Evolutionary conservation across 1,284 basidiomycete genomes (phyloP).

Genomic region (Ustilago xerochloae): DNA sequence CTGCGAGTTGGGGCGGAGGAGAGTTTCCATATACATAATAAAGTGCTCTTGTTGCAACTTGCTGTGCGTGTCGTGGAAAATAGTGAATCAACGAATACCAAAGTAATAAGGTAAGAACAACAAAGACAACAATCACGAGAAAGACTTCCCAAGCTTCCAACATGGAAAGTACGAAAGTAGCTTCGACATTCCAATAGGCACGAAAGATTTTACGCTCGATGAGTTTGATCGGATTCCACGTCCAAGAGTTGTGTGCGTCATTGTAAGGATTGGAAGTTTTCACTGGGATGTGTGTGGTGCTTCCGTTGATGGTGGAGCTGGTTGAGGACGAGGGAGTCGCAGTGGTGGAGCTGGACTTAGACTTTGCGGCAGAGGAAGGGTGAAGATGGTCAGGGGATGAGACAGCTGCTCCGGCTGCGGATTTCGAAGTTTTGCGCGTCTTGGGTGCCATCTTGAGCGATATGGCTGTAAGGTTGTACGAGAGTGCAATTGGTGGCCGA

Average conservation of each 20-base stretch:
- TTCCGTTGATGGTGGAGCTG: constrained; percentile 11
- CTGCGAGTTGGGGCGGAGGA: constrained; percentile 27
- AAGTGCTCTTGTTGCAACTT: constrained; percentile 27
- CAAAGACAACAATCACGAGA: constrained; percentile 38
- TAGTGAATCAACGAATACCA: constrained; percentile 44
- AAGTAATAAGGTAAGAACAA: constrained; percentile 22
- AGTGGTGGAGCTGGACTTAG: constrained; percentile 6
- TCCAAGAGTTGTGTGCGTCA: constrained; percentile 12
- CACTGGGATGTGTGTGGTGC: constrained; percentile 14
- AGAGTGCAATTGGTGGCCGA: background rate
- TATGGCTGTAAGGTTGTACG: background rate
- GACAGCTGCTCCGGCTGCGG: background rate
- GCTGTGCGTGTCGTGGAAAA: constrained; percentile 35
- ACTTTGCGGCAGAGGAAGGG: constrained; percentile 18
- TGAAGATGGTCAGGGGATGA: constrained; percentile 16
- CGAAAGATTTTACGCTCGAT: constrained; percentile 47
- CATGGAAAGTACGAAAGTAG: constrained; percentile 45
- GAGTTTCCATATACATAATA: constrained; percentile 51
- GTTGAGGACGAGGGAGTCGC: constrained; percentile 11
- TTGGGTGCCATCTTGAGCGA: constrained; percentile 18
- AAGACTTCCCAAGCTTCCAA: constrained; percentile 51
- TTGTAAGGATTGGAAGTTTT: background rate
- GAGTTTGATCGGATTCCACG: constrained; percentile 43
- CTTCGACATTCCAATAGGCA: constrained; percentile 39
- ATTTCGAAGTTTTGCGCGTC: constrained; percentile 20